Evolutionary conservation across 2,329 filamentous ascomycete genomes (phyloP).

Genomic region (Colletotrichum liriopes): DNA sequence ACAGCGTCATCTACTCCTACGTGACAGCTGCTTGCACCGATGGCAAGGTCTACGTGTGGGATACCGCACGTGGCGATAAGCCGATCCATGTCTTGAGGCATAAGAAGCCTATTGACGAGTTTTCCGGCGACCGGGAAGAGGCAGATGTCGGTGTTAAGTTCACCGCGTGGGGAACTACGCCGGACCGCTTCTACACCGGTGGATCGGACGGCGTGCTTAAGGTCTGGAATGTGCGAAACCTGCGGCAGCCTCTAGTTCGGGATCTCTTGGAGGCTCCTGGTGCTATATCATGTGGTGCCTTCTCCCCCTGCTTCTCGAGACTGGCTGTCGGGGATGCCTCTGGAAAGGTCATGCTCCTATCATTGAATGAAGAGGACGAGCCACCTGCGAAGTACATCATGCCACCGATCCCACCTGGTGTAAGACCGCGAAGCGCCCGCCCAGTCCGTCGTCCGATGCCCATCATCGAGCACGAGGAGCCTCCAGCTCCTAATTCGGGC

Average conservation of each 20-base stretch:
- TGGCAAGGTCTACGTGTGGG: conserved; percentile 75
- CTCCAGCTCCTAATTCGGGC: conserved; percentile 56
- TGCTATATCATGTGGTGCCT: conserved; percentile 71
- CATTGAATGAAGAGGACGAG: conserved; percentile 61
- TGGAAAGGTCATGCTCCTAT: conserved; percentile 71
- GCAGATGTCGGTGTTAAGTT: conserved; percentile 77
- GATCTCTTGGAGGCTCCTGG: conserved; percentile 69
- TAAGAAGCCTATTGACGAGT: conserved; percentile 60
- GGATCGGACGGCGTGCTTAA: conserved; percentile 75
- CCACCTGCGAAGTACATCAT: conserved; percentile 53
- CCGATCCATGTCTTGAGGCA: conserved; percentile 71
- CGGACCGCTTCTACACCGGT: conserved; percentile 74
- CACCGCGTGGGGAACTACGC: conserved; percentile 71
- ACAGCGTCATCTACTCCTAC: conserved; percentile 65
- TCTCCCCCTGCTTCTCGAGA: conserved; percentile 69
- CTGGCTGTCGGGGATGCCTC: conserved; percentile 74
- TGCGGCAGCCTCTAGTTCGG: conserved; percentile 62
- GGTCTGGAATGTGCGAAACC: conserved; percentile 72
- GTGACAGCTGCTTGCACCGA: conserved; percentile 75
- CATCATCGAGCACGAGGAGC: conserved; percentile 67
- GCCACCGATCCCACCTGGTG: conserved; percentile 52
- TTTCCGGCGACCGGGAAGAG: conserved; percentile 63
- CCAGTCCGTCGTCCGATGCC: conserved; percentile 62
- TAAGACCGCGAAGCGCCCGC: conserved; percentile 43
- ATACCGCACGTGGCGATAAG: conserved; percentile 69